Evolutionary conservation across 768 basidiomycete genomes (phyloP), one percentile per base, ranked within the genome.

Genomic region (Auriscalpium microsporum): DNA sequence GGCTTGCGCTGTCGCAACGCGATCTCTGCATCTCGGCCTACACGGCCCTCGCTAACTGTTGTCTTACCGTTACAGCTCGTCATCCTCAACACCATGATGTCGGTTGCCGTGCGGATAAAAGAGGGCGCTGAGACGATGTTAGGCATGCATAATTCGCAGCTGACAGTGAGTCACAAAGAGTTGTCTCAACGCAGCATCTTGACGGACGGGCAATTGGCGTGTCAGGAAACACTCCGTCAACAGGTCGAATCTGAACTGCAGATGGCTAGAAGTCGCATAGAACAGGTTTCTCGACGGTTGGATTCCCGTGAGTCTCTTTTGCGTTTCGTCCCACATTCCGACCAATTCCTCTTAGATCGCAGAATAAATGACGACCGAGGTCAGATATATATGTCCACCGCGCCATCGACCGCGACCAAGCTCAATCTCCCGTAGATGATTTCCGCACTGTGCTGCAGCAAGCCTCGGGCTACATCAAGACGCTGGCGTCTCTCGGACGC

Each of bases 401-500:
- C 23, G 28, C 19, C 28, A 28, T 28, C 28, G 28, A 7, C 7
- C 28, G 28, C 17, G 38, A 49, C 21, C 2, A 8, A 34, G 28
- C 46, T 54, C 23, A 59, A 23, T 7, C 4, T 42, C 36, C 47
- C 34, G 36, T 56, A 79, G 90, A 90, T 57, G 88, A 90, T 67
- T 90, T 87, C 64, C 81, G 82, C 21, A 84, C 84, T 4, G 79
- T 81, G 10, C 73, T 90, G 56, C 80, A 80, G 60, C 83, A 83
- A 61, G 87, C 88, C 3, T 76, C 72, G 23, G 70, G 69, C 21
- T 78, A 75, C 58, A 73, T 91, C 59, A 80, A 77, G 57, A 78
- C 81, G 14, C 72, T 92, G 37, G 68, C 70, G 35, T 69, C 75
- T 21, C 67, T 83, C 4, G 68, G 72, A 48, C 75, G 75, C 28